Base-by-base conservation (phyloP, 2,329 filamentous ascomycete genomes). In the Botrytis galanthina region DNA sequence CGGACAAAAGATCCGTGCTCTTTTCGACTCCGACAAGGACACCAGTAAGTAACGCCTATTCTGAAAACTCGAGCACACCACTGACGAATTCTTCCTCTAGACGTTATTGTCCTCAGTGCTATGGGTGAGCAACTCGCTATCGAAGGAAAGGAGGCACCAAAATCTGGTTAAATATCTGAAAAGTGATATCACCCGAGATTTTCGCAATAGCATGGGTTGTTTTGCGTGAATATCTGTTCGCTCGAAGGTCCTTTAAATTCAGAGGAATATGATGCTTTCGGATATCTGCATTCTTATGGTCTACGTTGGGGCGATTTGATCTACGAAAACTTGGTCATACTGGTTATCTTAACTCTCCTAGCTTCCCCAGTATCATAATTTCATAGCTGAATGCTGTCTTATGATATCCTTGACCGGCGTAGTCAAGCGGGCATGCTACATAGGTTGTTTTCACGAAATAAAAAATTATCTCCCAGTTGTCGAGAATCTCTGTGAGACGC, bases 51-150 rank as follows among this genome's bases (percentile, higher is more conserved):
- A 39, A 66, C 66, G 74, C 60, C n/a, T 0, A 12, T 1, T 26
- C 20, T 35, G 26, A 35, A 37, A 64, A 18, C 51, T 68, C 1
- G 2, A 59, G 67, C 12, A 39, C 42, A 46, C 8, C 22, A 57
- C 74, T 75, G 70, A 74, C 69, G 63, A 59, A 37, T 32, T 10
- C 39, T 29, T 71, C 46, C 35, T 72, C 61, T 61, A 97, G 94
- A 94, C 86, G 92, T 98, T 81, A 92, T 95, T 81, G 90, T 99
- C 84, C 92, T 97, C 83, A 93, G 93, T 81, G 91, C 96, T 83
- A 99, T 99, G 96, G 93, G 93, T 83, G 95, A 99, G 87, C 93
- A 98, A 89, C 86, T 89, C 81, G 92, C 91, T 82, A 92, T 98
- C 83, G 95, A 98, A 83, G 92, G 91, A 86, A 98, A 98, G 91